These are phyloP conservation scores for Russula emetica DNA, from an alignment of 768 basidiomycete species.

Conservation along the genomic window DNA sequence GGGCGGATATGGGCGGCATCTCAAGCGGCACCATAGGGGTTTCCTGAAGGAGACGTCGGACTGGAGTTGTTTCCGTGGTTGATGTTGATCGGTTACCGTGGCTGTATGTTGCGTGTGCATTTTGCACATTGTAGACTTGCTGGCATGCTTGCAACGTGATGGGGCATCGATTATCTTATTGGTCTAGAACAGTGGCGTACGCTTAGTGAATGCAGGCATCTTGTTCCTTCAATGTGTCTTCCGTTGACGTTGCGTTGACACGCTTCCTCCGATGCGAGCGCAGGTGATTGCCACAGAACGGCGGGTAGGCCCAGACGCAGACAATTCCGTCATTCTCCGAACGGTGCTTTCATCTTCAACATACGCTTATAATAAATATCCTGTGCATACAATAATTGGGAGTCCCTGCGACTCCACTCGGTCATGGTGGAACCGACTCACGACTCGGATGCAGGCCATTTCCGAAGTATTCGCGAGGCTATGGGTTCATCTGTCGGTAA, in stretches of 20 bases:
- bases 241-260: background rate
- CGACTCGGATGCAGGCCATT: background rate
- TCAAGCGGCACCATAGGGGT: constrained; percentile 16
- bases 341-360: background rate
- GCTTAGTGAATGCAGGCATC: background rate
- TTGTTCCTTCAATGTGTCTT: background rate
- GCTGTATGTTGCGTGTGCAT: background rate
- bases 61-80: background rate
- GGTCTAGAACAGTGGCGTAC: background rate
- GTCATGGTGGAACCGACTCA: background rate
- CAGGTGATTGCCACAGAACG: background rate
- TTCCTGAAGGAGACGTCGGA: background rate
- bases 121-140: background rate
- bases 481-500: background rate
- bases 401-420: background rate
- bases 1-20: constrained; percentile 54
- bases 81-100: background rate
- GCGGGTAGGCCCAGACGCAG: background rate
- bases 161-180: background rate
- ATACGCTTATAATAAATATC: background rate
- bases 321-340: constrained; percentile 5
- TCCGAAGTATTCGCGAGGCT: background rate
- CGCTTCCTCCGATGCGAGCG: constrained; percentile 14
- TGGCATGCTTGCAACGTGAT: background rate
- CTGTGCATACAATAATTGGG: background rate